A percentile compares a stretch with the other conserved stretches of the same genome.
Conservation (phyloP, 2,329 filamentous ascomycete genomes). For the Tolypocladium ophioglossoides region DNA sequence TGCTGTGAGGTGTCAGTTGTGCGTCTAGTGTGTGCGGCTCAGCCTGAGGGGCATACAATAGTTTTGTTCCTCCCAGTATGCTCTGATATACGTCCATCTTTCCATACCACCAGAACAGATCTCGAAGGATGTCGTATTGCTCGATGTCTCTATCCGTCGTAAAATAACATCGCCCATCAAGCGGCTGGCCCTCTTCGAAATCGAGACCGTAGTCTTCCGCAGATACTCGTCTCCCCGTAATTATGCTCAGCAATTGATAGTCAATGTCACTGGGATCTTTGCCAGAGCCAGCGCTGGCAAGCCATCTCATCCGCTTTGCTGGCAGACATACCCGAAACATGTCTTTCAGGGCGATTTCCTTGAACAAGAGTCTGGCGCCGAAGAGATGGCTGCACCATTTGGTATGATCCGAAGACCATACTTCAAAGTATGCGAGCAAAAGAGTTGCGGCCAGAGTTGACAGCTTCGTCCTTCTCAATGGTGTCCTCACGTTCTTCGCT, state of each 20-base stretch:
- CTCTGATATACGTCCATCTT: conserved; percentile 93
- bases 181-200: conserved; percentile 16
- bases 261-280: conserved; percentile 29
- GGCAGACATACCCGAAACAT: conserved; percentile 63
- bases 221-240: conserved; percentile 28
- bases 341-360: conserved; percentile 67
- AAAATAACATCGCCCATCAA: conserved; percentile 11
- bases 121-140: conserved; percentile 69
- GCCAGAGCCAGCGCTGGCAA: conserved; percentile 3
- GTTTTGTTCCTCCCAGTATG: conserved; percentile 71
- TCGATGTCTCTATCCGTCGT: conserved; percentile 56
- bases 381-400: conserved; percentile 93
- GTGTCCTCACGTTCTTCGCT: conserved; percentile 61
- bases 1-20: conserved; percentile 35
- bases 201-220: conserved; percentile 27
- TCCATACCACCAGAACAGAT: conserved; percentile 91
- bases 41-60: conserved; percentile 56
- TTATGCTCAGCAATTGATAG: conserved; percentile 26
- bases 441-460: conserved; percentile 83
- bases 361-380: conserved; percentile 71
- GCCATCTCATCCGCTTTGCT: conserved; percentile 37
- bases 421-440: conserved; percentile 83
- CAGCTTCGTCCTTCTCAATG: conserved; percentile 58
- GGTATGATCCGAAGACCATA: conserved; percentile 86
- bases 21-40: neutral